Base-by-base conservation (phyloP, 1,284 basidiomycete genomes). In the Xerocomus amazonicus region DNA sequence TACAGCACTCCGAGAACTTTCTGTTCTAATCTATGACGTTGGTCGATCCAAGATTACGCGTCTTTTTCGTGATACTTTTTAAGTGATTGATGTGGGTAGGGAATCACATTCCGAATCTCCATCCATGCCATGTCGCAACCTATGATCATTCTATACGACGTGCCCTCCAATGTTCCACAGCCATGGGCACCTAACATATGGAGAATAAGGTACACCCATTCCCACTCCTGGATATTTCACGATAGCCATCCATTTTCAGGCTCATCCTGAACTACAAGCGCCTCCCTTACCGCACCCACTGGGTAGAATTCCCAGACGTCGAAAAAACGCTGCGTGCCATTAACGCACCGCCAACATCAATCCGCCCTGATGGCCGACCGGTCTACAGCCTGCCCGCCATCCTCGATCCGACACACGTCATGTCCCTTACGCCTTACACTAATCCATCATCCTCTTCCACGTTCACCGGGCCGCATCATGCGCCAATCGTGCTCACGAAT, bases 121-220 rank as follows among this genome's bases (percentile, higher is more conserved):
- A 27, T 34, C 9, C 39, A 35, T 14, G 45, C 48, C 40, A 63
- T 64, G 65, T 66, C 72, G 47, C 68, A 72, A 47, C 79, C 81
- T 16, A 65, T 71, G 27, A 83, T 87, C 56, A 79, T 73, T 23
- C 72, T 87, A 17, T 87, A 86, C 58, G 85, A 87, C 56, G 73
- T 82, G 37, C 80, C 77, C 38, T 80, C 81, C 9, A 73, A 73
- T 40, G 73, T 74, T 14, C 72, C 79, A 6, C 81, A 84, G 51
- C 78, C 84, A 19, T 87, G 84, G 84, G 79, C 80, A 44, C 84
- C 84, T 10, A 84, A 83, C 58, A 80, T 84, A 29, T 87, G 84
- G 84, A 73, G 83, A 34, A 74, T 76, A 59, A 62, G 51, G 67
- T 67, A 12, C n/a, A 52, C 9, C 19, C 33, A 26, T 17, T 9